Evolutionary conservation across 805 yeast species (phyloP), one percentile per base, ranked within the genome.

Genomic region (Clavispora phyllophila): DNA sequence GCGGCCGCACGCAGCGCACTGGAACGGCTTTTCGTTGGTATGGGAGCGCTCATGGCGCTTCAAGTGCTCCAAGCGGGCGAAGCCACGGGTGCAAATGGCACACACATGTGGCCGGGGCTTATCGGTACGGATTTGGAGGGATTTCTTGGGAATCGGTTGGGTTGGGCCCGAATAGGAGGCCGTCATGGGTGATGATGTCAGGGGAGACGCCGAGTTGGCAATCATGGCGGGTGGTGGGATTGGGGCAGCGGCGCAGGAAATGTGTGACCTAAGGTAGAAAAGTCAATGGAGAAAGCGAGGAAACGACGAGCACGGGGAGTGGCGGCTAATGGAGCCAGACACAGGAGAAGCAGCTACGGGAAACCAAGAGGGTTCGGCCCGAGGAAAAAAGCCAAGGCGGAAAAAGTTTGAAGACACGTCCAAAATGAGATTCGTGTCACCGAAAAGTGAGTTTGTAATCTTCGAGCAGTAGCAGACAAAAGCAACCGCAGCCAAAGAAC

Each of bases 31-130:
- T 22, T 52, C 56, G 61, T 90, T 87, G 9, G 99, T 91, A 61
- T 91, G 99, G 0, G 95, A 83, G 32, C 97, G 71, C 55, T 89
- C 95, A 59, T 91, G 99, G 44, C 99, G 81, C 62, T 87, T 89
- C 57, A 93, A 73, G 64, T 91, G 99, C 63, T 91, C 99, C 38
- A 87, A 73, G 42, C 99, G 76, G 1, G 97, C 99, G 75, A 93
- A 93, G 2, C 96, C 96, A 46, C 99, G 74, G 1, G 97, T 87
- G 61, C 99, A 93, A 4, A 87, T 84, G 2, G 84, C 64, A 61
- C 99, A 93, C 9, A 87, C 75, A 58, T 87, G 96, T 1, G 98
- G 98, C 45, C 98, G 73, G 12, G 98, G 98, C 60, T 89, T 89
- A 57, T 88, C 95, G 0, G 96, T 87, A 62, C 87, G 87, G 58